Evolutionary conservation across 2,329 filamentous ascomycete genomes (phyloP), one percentile per base, ranked within the genome.

Genomic region (Fusarium longipes): DNA sequence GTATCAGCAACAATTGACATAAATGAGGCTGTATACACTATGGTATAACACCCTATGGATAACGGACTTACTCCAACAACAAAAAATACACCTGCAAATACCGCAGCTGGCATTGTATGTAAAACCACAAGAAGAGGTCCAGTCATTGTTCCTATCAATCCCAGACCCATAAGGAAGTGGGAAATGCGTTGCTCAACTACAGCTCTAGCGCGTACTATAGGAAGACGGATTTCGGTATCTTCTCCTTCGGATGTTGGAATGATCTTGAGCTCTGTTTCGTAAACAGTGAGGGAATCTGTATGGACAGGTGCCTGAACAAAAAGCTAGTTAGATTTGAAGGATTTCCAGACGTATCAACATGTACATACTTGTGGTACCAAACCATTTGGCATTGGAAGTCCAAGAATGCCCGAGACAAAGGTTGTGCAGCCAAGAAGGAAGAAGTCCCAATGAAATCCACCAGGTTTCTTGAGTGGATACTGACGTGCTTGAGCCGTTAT

Each of bases 391-490:
- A 53, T 53, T 6, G 50, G 50, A 8, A 53, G 12, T n/a, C 50
- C 50, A 3, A 53, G 39, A 22, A 53, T 53, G 3, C 50, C 39
- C 3, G 50, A 53, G 8, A 53, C 39, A n/a, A 53, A 45, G 15
- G 50, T 53, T 8, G 50, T 53, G 10, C 50, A 53, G 2, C 50
- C 50, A 1, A 53, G 39, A 10, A 53, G 36, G 6, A 53, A 53
- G n/a, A 53, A 53, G 6, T 53, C 50, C 50, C 50, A 53, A 4
- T 53, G 50, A 15, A 53, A 53, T 3, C 50, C 50, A n/a, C 50
- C 50, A 10, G 50, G 50, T 15, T 53, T 53, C 22, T 53, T 53
- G 1, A 53, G 20, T 3, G 50, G 50, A 27, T 53, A 53, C 15
- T 53, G 50, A 3, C 50, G 29, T 8, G 50, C 50, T 5, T 53